Evolutionary conservation across 23 red algal genomes (phyloP), one percentile per base, ranked within the genome.

Genomic region (Cyanidioschyzon merolae): DNA sequence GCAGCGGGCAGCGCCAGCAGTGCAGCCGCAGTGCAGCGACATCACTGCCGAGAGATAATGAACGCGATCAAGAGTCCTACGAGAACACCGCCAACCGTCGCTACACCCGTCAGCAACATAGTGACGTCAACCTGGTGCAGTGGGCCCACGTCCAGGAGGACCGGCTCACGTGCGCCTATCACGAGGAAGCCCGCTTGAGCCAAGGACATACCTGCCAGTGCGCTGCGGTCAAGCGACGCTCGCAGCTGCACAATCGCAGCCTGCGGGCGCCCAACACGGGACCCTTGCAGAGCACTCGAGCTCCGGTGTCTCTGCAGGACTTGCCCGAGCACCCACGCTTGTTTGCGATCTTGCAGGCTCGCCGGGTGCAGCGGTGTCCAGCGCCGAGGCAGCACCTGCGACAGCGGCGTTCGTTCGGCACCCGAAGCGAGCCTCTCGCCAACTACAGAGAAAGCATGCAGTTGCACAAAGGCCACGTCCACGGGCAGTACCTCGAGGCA

Each of bases 161-260:
- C 63, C 63, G 63, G 32, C 12, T 71, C 63, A 3, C 63, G 45
- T 54, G 45, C 45, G n/a, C n/a, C n/a, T n/a, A n/a, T n/a, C n/a
- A n/a, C n/a, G n/a, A n/a, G n/a, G n/a, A n/a, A n/a, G n/a, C n/a
- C n/a, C n/a, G n/a, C n/a, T n/a, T n/a, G n/a, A n/a, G n/a, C n/a
- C n/a, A n/a, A n/a, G n/a, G n/a, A n/a, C n/a, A n/a, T n/a, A 54
- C 45, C 7, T 21, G 21, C 12, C 12, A 54, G 45, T 54, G 45
- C 45, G 21, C 45, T 54, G 45, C 12, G 7, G 45, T 54, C 12
- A 21, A 7, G 7, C 45, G 45, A 7, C 7, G 45, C 45, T 21
- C n/a, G n/a, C 45, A 54, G 45, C 45, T 54, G 45, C n/a, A n/a
- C n/a, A n/a, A 21, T 54, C 45, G 45, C 45, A 21, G 21, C 45